These are phyloP conservation scores for Amanita rubescens DNA, from an alignment of 768 basidiomycete species.

Conservation along the genomic window DNA sequence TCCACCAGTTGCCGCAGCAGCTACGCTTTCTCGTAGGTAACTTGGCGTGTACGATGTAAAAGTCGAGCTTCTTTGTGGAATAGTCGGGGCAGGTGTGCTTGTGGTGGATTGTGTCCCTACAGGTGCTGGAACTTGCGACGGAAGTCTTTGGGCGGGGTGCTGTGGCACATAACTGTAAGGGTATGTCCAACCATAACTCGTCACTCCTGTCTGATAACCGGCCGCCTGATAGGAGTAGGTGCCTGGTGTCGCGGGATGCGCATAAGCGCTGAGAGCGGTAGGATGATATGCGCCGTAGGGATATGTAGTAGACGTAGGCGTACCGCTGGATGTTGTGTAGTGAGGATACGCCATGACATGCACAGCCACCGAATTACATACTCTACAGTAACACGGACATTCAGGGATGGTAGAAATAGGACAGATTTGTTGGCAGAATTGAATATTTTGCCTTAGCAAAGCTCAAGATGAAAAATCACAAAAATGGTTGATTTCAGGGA, in stretches of 20 bases:
- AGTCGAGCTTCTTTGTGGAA: conserved; percentile 31
- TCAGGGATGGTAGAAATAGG: too few species aligned
- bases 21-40: conserved; percentile 41
- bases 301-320: conserved; percentile 43
- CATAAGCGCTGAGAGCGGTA: conserved; percentile 30
- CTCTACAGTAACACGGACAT: too few species aligned
- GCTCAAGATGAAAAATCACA: too few species aligned
- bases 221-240: conserved; percentile 43
- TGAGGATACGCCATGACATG: conserved; percentile 18
- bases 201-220: conserved; percentile 57
- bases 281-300: conserved; percentile 58
- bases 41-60: conserved; percentile 54
- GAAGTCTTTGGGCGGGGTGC: conserved; percentile 24
- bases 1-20: conserved; percentile 31
- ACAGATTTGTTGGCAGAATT: too few species aligned
- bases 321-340: conserved; percentile 25
- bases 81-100: conserved; percentile 10
- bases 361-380: background rate
- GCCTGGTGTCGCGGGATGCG: conserved; percentile 35
- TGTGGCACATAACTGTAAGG: conserved; percentile 53
- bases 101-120: conserved; percentile 13
- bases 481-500: background rate
- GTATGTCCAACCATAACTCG: conserved; percentile 71
- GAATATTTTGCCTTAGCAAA: background rate
- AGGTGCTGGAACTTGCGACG: conserved; percentile 21